Conservation (phyloP, 176 grass and related monocot genomes). For the Olyra latifolia region DNA sequence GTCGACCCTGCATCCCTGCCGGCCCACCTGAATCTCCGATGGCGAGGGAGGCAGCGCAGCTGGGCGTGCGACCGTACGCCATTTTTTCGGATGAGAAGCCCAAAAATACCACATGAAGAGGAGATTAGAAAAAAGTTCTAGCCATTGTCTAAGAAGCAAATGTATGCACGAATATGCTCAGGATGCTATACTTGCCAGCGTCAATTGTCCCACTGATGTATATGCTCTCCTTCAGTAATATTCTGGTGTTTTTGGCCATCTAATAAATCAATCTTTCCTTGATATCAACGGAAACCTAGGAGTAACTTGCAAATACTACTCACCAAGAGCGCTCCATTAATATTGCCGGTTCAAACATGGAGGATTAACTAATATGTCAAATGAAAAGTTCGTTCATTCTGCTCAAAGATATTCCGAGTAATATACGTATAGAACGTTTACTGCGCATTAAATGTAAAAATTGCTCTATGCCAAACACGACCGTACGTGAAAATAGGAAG, state of each 20-base stretch:
- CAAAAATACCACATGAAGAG: neutral
- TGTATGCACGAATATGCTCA: neutral
- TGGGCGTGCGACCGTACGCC: too few relatives aligned
- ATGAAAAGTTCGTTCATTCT: constrained; percentile 5
- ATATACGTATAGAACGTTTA: neutral
- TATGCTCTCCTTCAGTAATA: neutral
- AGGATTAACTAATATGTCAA: neutral
- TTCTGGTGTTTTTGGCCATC: neutral
- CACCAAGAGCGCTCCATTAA: neutral
- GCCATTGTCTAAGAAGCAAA: neutral
- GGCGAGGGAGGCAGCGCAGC: too few relatives aligned
- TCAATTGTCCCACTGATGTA: neutral
- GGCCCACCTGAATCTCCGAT: too few relatives aligned
- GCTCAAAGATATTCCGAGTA: neutral
- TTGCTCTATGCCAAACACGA: too few relatives aligned
- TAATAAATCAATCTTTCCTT: neutral
- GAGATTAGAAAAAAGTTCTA: neutral
- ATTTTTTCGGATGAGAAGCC: neutral
- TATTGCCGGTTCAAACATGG: neutral
- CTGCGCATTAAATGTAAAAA: too few relatives aligned
- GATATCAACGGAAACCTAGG: constrained; percentile 22
- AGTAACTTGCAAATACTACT: constrained; percentile 16
- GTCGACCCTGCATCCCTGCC: too few relatives aligned
- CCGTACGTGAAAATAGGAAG: neutral
- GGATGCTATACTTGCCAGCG: neutral